A percentile compares a stretch with the other conserved stretches of the same genome.
Evolutionary conservation across 2,329 filamentous ascomycete genomes (phyloP).

Genomic region (Xylaria sp.): DNA sequence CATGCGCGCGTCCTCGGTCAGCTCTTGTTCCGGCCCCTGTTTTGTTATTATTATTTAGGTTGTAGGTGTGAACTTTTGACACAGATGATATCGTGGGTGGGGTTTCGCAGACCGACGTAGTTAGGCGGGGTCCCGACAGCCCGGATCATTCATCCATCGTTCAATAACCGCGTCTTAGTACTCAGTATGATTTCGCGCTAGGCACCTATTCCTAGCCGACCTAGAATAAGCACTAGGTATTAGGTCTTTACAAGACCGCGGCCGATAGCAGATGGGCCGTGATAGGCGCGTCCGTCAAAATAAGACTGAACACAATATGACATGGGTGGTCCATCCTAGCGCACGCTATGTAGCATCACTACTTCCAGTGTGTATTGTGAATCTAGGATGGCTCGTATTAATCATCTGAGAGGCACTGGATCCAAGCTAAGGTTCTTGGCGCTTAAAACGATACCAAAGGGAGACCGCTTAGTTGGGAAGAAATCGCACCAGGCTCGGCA

Average conservation of each 20-base stretch:
- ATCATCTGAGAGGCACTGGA: neutral
- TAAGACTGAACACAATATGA: conserved; percentile 7
- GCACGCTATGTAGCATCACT: conserved; percentile 20
- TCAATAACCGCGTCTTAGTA: conserved; percentile 20
- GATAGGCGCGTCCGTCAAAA: conserved; percentile 16
- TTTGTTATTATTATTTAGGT: neutral
- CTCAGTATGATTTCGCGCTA: conserved; percentile 26
- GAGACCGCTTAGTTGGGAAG: neutral
- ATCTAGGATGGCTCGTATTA: neutral
- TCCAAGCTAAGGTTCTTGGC: conserved; percentile 13
- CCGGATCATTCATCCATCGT: conserved; percentile 27
- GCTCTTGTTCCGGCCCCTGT: neutral
- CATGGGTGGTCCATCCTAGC: conserved; percentile 11
- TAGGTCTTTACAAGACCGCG: neutral
- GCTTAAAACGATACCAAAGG: neutral
- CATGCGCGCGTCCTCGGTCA: neutral
- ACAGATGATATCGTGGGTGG: conserved; percentile 8
- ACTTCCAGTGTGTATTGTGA: conserved; percentile 19
- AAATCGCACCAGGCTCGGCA: conserved; percentile 1
- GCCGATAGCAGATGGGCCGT: conserved; percentile 13
- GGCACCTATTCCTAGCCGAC: neutral
- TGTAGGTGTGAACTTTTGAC: neutral
- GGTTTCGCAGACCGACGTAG: conserved; percentile 18
- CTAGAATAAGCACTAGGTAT: conserved; percentile 31
- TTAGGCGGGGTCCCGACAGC: conserved; percentile 34